Evolutionary conservation across 1,284 basidiomycete species (phyloP), one percentile per base, ranked within the genome.

Genomic region (Phylloporus sp.): DNA sequence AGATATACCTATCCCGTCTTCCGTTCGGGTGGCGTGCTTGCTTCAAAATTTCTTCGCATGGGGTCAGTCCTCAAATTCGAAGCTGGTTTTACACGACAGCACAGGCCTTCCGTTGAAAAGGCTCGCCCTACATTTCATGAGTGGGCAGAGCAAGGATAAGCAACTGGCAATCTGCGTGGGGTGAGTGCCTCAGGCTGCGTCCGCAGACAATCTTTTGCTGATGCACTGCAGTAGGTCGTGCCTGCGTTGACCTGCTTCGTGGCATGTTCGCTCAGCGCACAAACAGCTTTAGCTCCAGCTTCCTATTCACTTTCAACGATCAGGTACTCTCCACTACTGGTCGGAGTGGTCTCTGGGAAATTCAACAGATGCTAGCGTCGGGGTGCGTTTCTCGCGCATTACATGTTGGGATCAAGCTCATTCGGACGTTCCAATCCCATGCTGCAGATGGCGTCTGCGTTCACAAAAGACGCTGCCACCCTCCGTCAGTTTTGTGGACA

Each of bases 301-400:
- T 2, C 5, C n/a, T 23, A 25, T n/a, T n/a, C n/a, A n/a, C n/a
- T n/a, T n/a, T n/a, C 11, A 3, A 39, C 12, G 6, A 11, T n/a
- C 32, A 32, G n/a, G 2, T 23, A 1, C 23, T 4, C 20, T 39
- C 56, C 60, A n/a, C 27, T 32, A n/a, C 62, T 29, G 68, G 68
- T 11, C 57, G 15, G 3, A 64, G 17, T 73, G 61, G 61, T 52
- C 66, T 45, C 35, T 55, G 19, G 43, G 20, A 10, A 37, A 53
- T 11, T 35, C 32, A 14, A 39, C 52, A 41, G 39, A 70, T n/a
- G 19, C 68, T 8, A 57, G 56, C 32, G 5, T 15, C n/a, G 56
- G 56, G 56, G 56, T 57, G 20, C 20, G 56, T 57, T n/a, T n/a
- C 20, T 15, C 43, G 43, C 43, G 17, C 19, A 7, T 45, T 1